A percentile compares a stretch with the other conserved stretches of the same genome.
phyloP scores from a whole-genome alignment of 345 rosid genomes.

The Acer saccharum region DNA sequence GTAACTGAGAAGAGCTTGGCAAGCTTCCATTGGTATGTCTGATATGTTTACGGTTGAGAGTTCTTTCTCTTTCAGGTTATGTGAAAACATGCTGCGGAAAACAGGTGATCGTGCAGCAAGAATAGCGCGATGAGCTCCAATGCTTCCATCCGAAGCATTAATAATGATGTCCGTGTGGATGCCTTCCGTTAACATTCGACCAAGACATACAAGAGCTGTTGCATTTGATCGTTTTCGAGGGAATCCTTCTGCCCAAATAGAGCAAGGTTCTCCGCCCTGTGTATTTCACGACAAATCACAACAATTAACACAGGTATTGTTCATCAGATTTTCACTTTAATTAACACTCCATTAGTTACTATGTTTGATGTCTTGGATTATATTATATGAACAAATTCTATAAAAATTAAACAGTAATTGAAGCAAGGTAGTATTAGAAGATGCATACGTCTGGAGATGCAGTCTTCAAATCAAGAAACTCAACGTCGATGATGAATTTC shows the following conservation, averaged over 20 bases:
- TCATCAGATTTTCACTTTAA: too few species aligned
- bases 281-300: not conserved
- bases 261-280: conserved; percentile 73
- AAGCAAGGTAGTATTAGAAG: conserved; percentile 12
- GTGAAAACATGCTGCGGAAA: conserved; percentile 81
- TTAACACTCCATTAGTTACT: too few species aligned
- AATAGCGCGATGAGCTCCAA: conserved; percentile 86
- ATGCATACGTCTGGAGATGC: conserved; percentile 63
- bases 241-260: conserved; percentile 80
- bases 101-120: conserved; percentile 94
- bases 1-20: conserved; percentile 76
- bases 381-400: too few species aligned
- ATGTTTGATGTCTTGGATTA: too few species aligned
- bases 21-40: conserved; percentile 81
- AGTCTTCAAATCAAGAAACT: conserved; percentile 81
- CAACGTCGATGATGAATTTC: conserved; percentile 85
- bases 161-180: conserved; percentile 80
- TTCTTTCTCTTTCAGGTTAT: conserved; percentile 90
- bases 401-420: not conserved
- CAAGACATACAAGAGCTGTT: conserved; percentile 61
- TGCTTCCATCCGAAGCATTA: conserved; percentile 79
- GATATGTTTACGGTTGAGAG: conserved; percentile 68
- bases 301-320: conserved; percentile 10
- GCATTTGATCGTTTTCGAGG: conserved; percentile 46
- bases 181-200: conserved; percentile 84